Evolutionary conservation across 176 grass and related monocot species (phyloP).

Genomic region (Stipa capillata): DNA sequence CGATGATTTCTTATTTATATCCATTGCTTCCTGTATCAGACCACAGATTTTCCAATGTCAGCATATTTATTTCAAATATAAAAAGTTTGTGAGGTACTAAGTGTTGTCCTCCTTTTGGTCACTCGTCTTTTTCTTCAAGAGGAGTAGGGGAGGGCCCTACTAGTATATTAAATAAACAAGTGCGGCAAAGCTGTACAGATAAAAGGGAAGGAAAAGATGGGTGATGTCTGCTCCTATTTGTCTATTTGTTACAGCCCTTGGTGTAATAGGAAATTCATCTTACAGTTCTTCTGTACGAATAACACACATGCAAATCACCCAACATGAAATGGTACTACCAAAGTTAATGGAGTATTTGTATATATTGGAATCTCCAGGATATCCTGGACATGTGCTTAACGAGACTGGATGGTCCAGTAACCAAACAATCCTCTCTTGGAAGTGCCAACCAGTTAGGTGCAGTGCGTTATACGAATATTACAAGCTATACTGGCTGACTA

Average conservation of each 20-base stretch:
- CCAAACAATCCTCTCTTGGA: background rate
- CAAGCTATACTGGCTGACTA: background rate
- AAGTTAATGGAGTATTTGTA: background rate
- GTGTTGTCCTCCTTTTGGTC: background rate
- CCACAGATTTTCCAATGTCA: background rate
- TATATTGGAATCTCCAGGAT: background rate
- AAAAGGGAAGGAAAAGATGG: background rate
- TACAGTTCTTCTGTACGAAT: too few species aligned
- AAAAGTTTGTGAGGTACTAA: background rate
- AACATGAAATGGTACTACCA: background rate
- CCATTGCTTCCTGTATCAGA: slow-evolving; percentile 86
- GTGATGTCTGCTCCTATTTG: background rate
- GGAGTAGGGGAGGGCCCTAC: background rate
- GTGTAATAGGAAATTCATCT: background rate
- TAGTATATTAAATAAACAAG: background rate
- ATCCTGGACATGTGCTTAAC: background rate
- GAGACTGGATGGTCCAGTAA: background rate
- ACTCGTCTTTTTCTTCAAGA: background rate
- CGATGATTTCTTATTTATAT: slow-evolving; percentile 83
- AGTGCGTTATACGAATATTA: background rate
- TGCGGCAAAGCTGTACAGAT: background rate
- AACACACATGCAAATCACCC: background rate
- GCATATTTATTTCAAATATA: background rate
- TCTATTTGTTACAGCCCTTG: background rate
- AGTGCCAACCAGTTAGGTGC: background rate